Conservation (phyloP, 2,329 filamentous ascomycete genomes). For the Ascosphaera apis region DNA sequence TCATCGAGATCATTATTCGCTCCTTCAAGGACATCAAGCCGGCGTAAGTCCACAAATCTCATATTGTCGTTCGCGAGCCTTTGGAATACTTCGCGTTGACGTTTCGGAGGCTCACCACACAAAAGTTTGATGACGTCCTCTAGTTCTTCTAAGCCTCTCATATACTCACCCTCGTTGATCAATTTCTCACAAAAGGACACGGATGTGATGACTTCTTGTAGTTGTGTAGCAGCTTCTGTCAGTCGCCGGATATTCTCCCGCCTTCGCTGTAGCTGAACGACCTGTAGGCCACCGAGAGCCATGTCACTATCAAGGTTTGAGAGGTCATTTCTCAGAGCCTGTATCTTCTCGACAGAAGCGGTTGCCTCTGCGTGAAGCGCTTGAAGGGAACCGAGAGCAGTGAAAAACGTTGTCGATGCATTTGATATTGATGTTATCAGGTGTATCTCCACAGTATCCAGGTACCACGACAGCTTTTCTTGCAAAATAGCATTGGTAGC, state of each 20-base stretch:
- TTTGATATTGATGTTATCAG: conserved; percentile 90
- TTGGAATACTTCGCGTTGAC: conserved; percentile 10
- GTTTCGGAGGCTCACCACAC: conserved; percentile 38
- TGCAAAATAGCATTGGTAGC: conserved; percentile 94
- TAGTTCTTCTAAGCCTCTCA: conserved; percentile 55
- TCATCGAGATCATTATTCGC: conserved; percentile 54
- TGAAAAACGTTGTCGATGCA: conserved; percentile 90
- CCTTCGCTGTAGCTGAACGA: conserved; percentile 60
- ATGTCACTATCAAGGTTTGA: conserved; percentile 66
- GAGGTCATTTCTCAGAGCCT: conserved; percentile 55
- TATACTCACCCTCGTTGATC: conserved; percentile 64
- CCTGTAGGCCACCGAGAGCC: conserved; percentile 59
- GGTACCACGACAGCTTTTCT: conserved; percentile 98
- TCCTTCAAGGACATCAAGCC: conserved; percentile 56
- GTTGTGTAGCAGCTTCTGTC: conserved; percentile 59
- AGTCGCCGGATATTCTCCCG: conserved; percentile 69
- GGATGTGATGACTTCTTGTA: conserved; percentile 53
- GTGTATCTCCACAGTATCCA: conserved; percentile 97
- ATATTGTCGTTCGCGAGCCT: conserved; percentile 11
- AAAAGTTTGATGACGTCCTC: conserved; percentile 61
- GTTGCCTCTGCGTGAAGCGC: conserved; percentile 82
- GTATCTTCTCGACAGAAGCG: conserved; percentile 73
- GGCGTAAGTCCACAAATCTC: conserved; percentile 44
- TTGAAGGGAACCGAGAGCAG: conserved; percentile 69
- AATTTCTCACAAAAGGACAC: conserved; percentile 55